phyloP scores from a whole-genome alignment of 768 basidiomycete genomes.

The Leccinum boreale region DNA sequence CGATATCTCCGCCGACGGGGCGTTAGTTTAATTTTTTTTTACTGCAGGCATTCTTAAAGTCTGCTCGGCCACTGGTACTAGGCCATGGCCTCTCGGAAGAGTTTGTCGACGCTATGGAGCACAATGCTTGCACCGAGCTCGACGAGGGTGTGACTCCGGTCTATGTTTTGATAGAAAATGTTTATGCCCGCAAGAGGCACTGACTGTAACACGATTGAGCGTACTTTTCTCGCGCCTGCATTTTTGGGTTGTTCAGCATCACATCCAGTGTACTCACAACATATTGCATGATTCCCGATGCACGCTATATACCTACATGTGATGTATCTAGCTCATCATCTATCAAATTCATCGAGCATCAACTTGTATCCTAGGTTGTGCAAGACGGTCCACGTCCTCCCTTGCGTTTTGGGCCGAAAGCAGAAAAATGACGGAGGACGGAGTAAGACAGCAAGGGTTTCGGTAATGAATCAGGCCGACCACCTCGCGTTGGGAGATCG shows the following conservation, averaged over 20 bases:
- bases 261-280: conserved; percentile 17
- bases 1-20: background rate
- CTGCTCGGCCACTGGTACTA: conserved; percentile 65
- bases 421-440: background rate
- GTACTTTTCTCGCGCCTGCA: background rate
- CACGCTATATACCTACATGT: conserved; percentile 6
- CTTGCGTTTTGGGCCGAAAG: background rate
- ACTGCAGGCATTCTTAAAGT: conserved; percentile 58
- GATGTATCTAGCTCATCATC: conserved; percentile 2
- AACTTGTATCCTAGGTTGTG: background rate
- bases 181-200: conserved; percentile 46
- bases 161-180: conserved; percentile 56
- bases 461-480: background rate
- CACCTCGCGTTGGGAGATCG: background rate
- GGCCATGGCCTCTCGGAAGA: conserved; percentile 55
- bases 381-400: background rate
- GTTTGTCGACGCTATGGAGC: conserved; percentile 52
- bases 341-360: background rate
- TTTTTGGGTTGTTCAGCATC: conserved; percentile 13
- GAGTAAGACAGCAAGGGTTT: background rate
- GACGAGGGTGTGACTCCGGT: conserved; percentile 42
- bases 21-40: background rate
- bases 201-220: conserved; percentile 11
- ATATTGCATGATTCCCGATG: conserved; percentile 20
- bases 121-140: conserved; percentile 50